Conservation (phyloP, 805 yeast genomes). For the Yarrowia divulgata region DNA sequence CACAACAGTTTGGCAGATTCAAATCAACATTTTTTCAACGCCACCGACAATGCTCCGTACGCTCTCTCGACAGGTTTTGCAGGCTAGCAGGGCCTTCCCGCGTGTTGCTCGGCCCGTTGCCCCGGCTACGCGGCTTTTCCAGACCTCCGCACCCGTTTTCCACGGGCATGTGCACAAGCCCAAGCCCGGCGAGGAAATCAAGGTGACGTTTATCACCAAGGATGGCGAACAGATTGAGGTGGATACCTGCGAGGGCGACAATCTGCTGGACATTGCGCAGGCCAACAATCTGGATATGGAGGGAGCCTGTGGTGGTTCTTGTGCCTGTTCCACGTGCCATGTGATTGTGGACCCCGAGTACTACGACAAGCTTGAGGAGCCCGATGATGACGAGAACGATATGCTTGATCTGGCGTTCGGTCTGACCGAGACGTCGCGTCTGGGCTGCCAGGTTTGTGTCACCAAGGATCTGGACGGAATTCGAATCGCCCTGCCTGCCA, state of each 20-base stretch:
- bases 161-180: slow-evolving; percentile 94
- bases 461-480: slow-evolving; percentile 89
- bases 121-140: slow-evolving; percentile 6
- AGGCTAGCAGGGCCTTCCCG: neutral
- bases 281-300: slow-evolving; percentile 94
- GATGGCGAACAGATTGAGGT: slow-evolving; percentile 83
- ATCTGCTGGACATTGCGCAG: slow-evolving; percentile 91
- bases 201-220: slow-evolving; percentile 86
- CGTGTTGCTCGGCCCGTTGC: neutral
- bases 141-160: neutral
- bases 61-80: slow-evolving; percentile 8
- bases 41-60: slow-evolving; percentile 21
- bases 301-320: slow-evolving; percentile 97
- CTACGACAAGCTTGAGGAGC: slow-evolving; percentile 91
- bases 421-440: slow-evolving; percentile 91
- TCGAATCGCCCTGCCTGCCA: slow-evolving; percentile 93
- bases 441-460: slow-evolving; percentile 95
- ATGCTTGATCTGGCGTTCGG: slow-evolving; percentile 98
- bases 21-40: neutral
- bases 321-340: slow-evolving; percentile 99
- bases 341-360: slow-evolving; percentile 94
- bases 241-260: slow-evolving; percentile 93
- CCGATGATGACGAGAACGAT: slow-evolving; percentile 97
- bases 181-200: slow-evolving; percentile 89
- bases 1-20: neutral